Conservation (phyloP, 192 early-diverging fungal genomes). For the Entomortierella chlamydospora region DNA sequence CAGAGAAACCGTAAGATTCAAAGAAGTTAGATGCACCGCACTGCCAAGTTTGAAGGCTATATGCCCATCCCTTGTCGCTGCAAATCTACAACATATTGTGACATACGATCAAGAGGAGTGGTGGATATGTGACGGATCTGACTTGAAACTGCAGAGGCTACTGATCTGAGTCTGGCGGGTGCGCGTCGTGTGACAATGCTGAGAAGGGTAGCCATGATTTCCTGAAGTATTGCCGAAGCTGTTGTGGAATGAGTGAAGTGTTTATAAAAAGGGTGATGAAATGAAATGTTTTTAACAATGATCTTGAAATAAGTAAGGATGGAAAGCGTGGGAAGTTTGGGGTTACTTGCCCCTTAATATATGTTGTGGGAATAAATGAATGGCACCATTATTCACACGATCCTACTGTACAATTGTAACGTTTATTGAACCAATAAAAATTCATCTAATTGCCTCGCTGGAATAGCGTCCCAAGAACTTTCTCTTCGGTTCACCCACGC, state of each 20-base stretch:
- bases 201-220: constrained; percentile 32
- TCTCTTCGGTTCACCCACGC: no score
- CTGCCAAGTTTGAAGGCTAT: not conserved
- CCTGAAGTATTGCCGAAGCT: not conserved
- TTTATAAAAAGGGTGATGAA: not conserved
- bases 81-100: not conserved
- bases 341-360: not conserved
- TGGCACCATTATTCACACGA: no score
- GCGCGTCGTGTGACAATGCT: constrained; percentile 25
- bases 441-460: no score
- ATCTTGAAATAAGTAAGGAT: not conserved
- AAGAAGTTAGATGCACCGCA: not conserved
- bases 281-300: not conserved
- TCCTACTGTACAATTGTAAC: no score
- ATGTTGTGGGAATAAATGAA: not conserved
- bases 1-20: not conserved
- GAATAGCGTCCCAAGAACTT: no score
- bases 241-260: constrained; percentile 12
- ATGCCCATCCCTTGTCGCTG: no score
- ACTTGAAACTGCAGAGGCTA: constrained; percentile 9
- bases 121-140: constrained; percentile 37
- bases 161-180: constrained; percentile 14
- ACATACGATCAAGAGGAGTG: not conserved
- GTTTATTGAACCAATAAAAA: no score
- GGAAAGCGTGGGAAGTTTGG: constrained; percentile 2